Evolutionary conservation across 139 green algal species (phyloP), one percentile per base, ranked within the genome.

Genomic region (Nannochloris sp.): DNA sequence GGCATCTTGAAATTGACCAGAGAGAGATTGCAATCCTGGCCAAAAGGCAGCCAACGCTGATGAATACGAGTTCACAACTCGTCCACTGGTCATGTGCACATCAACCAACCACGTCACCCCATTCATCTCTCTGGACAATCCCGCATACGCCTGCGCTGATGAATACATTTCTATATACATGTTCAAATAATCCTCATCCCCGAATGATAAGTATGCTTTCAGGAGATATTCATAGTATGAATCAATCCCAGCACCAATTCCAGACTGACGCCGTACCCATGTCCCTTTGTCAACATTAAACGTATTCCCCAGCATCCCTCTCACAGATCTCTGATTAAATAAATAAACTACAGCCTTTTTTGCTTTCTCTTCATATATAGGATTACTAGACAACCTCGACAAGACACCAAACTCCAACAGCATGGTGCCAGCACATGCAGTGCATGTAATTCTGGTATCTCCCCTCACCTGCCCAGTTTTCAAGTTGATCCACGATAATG

Each of bases 181-280:
- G 46, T 60, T 12, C 21, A 93, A 68, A 61, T 85, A 86, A 36
- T 62, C 56, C 16, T 57, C n/a, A 8, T 91, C 71, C 15, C 87
- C 87, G 81, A 93, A 90, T 44, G 87, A 65, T 8, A 95, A 68
- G 73, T 90, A 92, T 16, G 79, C 80, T 82, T 95, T 95, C n/a
- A 91, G 76, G 44, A 95, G 73, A 73, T 96, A 95, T 67, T 96
- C 88, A 58, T 92, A 95, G 69, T 87, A 93, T 1, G 71, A 87
- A 77, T 96, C 88, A 4, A 75, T 75, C n/a, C 83, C 85, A 9
- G 87, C 81, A 4, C 88, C 88, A 14, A 96, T 83, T 34, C 78
- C 85, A 31, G 75, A 66, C 44, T 88, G 82, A 12, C 51, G 57
- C 23, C 78, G 73, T 48, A 76, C 70, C 90, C 90, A 97, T 2